Base-by-base conservation (phyloP, 2,329 filamentous ascomycete species). In the Drechmeria coniospora region DNA sequence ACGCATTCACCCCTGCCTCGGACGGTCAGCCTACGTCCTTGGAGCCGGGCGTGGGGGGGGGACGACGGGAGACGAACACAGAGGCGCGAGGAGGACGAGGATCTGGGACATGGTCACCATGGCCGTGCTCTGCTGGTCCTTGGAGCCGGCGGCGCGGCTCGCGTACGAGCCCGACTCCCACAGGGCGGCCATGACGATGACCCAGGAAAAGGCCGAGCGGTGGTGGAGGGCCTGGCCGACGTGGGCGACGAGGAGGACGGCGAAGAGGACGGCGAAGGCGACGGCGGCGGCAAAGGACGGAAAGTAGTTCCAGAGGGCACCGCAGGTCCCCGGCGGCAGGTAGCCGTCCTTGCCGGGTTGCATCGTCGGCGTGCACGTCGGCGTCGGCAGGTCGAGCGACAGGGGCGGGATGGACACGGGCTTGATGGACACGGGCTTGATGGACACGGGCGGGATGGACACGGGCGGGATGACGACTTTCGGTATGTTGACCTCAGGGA, bases 1-100 rank as follows among this genome's bases (percentile, higher is more conserved):
- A 63, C 2, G 57, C 57, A 32, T 62, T 63, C n/a, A 63, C 45
- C 50, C 50, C 50, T 53, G 18, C 12, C 9, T n/a, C n/a, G n/a
- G 10, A 20, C 18, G 10, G 6, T 20, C 6, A 20, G 18, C 18
- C 7, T 25, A 4, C n/a, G 15, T 15, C n/a, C n/a, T n/a, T n/a
- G n/a, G n/a, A n/a, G n/a, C n/a, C n/a, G n/a, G n/a, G n/a, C n/a
- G n/a, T n/a, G n/a, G n/a, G 23, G 11, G 14, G 5, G 8, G 4
- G 5, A 13, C 12, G 12, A 16, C 9, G 11, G 6, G 15, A 14
- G 11, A 25, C 12, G 9, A 28, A 44, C 44, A 47, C 2, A 47
- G 13, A 1, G 45, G 44, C 7, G 44, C 42, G 2, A 47, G 33
- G 14, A 48, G 24, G 21, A 48, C 39, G 23, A 47, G 45, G 8